These are phyloP conservation scores for Fraxinus velutina DNA, from an alignment of 305 asterid genomes.

Conservation along the genomic window DNA sequence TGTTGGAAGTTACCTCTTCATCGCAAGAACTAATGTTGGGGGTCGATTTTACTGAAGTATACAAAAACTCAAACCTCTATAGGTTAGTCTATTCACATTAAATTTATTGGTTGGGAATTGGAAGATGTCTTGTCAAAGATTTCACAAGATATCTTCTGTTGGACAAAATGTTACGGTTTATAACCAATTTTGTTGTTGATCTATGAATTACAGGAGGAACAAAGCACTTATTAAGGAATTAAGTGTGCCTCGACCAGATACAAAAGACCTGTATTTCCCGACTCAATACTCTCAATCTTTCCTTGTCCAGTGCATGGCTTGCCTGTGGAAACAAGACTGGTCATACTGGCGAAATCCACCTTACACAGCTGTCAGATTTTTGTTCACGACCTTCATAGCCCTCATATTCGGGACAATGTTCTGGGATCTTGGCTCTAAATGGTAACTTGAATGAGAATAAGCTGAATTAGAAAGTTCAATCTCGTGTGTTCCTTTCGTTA, in stretches of 20 bases:
- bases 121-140: background rate
- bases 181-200: background rate
- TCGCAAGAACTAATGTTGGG: conserved; percentile 48
- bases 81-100: conserved; percentile 26
- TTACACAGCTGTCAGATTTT: conserved; percentile 46
- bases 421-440: conserved; percentile 42
- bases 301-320: conserved; percentile 44
- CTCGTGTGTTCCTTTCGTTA: no score
- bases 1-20: conserved; percentile 51
- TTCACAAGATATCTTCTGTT: background rate
- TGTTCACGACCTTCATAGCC: conserved; percentile 44
- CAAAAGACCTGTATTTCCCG: conserved; percentile 34
- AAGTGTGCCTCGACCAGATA: conserved; percentile 41
- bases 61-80: conserved; percentile 40
- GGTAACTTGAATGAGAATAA: conserved; percentile 20
- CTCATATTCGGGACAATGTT: conserved; percentile 47
- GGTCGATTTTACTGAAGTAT: conserved; percentile 36
- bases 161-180: background rate
- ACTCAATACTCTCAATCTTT: conserved; percentile 42
- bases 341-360: conserved; percentile 56
- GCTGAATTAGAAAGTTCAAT: background rate
- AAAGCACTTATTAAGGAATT: conserved; percentile 44
- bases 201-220: conserved; percentile 38
- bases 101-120: no score
- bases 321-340: conserved; percentile 53